Evolutionary conservation across 2,329 filamentous ascomycete species (phyloP), one percentile per base, ranked within the genome.

Genomic region (Nannizziopsis arthrosporioides): DNA sequence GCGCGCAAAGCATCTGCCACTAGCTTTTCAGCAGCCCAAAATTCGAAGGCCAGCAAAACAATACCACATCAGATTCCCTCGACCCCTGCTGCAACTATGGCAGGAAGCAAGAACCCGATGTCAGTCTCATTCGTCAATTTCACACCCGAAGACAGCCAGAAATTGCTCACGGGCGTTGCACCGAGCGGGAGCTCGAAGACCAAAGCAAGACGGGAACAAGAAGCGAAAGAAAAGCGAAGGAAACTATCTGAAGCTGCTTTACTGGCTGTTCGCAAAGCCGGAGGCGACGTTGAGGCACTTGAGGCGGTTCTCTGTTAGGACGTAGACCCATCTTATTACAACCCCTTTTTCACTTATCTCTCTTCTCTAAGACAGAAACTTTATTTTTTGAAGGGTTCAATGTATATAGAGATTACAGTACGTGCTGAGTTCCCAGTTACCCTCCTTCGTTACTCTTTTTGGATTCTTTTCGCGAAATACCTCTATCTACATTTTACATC

Each of bases 151-250:
- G 89, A 98, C 64, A 82, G 81, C 58, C 71, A 76, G 11, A 78
- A 84, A 61, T 81, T 98, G 38, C 78, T 98, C 65, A 86, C 79
- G 6, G 90, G 89, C 4, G 92, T 98, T 10, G 92, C 92, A 40
- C 90, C 90, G 0, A 89, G 83, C 55, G 92, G 92, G 8, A 88
- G 82, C 56, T 85, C 80, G 56, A 96, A 96, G 76, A 96, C 92
- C 7, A 95, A 95, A 63, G 87, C 87, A n/a, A 72, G 88, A 48
- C 72, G 92, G 44, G 90, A 96, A 65, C 84, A 86, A 63, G 90
- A 95, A 69, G 86, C 86, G 1, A 73, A 77, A 46, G 90, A 95
- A 60, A 81, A 82, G 66, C 73, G 85, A 57, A 69, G 67, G 50
- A 67, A 67, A 54, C 52, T 69, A 31, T 65, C 64, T 43, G 67